Evolutionary conservation across 805 yeast genomes (phyloP), one percentile per base, ranked within the genome.

Genomic region (Naumovozyma castellii): DNA sequence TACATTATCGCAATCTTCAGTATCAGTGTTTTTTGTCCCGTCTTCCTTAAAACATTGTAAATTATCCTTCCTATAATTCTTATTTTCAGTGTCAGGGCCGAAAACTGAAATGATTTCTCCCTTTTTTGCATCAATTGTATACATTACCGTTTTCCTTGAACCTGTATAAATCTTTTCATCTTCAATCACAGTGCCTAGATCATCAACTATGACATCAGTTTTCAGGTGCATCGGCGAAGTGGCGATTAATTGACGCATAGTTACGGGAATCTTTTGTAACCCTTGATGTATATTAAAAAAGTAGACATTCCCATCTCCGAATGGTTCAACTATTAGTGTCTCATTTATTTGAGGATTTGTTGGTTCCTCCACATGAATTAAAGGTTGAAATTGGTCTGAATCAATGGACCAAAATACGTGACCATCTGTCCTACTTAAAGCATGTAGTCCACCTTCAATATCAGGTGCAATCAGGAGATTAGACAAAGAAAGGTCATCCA

Each of bases 261-360:
- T 72, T 0, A 90, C 73, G 0, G 97, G 96, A 3, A 92, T 68
- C 54, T 76, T 81, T 53, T 83, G 85, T 18, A 92, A 61, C 0
- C 97, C 97, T 31, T 59, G 57, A 27, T 74, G 75, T 14, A 78
- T 77, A 13, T 84, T 78, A 61, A 90, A 90, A 55, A 78, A 85
- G 58, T 80, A 88, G 3, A 92, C 66, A 0, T 80, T 67, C 1
- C 98, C 98, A 42, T 84, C 95, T 3, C 78, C 80, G 47, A 72
- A 74, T 0, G 97, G 97, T 50, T 92, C 98, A 1, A 92, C 90
- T 38, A 90, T 79, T 90, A 97, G 84, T 0, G 80, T 73, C 38
- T 61, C 65, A 29, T 53, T 54, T 2, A 48, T 48, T 2, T 36
- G 32, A 5, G 36, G 20, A 5, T 36, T 35, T 8, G 47, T 27